A percentile compares a stretch with the other conserved stretches of the same genome.
phyloP scores from a whole-genome alignment of 768 basidiomycete species.

The Cubamyces lactineus region DNA sequence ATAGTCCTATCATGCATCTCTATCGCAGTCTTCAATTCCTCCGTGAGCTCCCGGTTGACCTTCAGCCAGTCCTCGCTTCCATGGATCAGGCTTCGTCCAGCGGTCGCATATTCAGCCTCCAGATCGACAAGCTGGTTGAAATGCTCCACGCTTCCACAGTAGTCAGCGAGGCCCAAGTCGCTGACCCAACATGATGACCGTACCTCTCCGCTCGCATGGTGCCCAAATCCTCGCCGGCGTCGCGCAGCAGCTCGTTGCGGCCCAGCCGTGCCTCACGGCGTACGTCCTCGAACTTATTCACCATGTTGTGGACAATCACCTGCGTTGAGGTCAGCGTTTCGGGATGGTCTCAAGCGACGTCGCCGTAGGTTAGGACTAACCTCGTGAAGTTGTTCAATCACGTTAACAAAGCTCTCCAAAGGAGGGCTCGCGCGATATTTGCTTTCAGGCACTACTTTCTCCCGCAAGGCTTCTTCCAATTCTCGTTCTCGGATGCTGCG shows the following conservation, averaged over 20 bases:
- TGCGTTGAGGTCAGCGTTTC: slow-evolving; percentile 27
- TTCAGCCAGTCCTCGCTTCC: slow-evolving; percentile 48
- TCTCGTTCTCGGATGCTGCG: neutral
- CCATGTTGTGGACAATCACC: slow-evolving; percentile 53
- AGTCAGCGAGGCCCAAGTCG: slow-evolving; percentile 1
- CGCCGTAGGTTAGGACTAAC: slow-evolving; percentile 29
- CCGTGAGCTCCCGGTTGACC: slow-evolving; percentile 40
- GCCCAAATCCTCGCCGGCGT: slow-evolving; percentile 47
- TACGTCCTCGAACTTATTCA: slow-evolving; percentile 50
- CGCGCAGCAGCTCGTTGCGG: slow-evolving; percentile 50
- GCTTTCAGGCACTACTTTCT: neutral
- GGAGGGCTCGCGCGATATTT: slow-evolving; percentile 14
- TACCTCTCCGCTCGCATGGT: slow-evolving; percentile 51
- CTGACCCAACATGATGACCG: neutral
- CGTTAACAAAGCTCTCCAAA: slow-evolving; percentile 46
- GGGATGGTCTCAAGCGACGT: neutral
- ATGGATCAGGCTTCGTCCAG: slow-evolving; percentile 43
- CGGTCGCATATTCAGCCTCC: slow-evolving; percentile 54
- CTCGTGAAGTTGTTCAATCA: slow-evolving; percentile 54
- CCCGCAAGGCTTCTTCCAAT: neutral
- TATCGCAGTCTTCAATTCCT: slow-evolving; percentile 43
- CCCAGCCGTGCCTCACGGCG: slow-evolving; percentile 48
- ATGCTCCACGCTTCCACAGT: slow-evolving; percentile 45
- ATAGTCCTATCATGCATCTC: slow-evolving; percentile 52
- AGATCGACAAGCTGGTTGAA: slow-evolving; percentile 59